phyloP scores from a whole-genome alignment of 148 eudicot genomes.

The Rhododendron mucronatum region DNA sequence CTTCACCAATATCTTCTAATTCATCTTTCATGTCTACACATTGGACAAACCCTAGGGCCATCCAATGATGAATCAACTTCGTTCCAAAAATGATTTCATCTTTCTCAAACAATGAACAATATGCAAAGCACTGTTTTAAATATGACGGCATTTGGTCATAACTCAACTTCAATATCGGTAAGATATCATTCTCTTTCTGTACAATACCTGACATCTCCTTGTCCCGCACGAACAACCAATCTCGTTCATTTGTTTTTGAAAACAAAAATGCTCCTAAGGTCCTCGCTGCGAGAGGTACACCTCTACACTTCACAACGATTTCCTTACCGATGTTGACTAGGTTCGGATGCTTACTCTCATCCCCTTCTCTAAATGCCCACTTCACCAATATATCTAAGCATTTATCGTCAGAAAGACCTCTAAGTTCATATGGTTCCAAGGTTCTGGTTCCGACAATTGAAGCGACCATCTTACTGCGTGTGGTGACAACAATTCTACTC shows the following conservation, averaged over 20 bases:
- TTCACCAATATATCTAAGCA: slow-evolving; percentile 20
- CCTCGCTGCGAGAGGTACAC: too few relatives aligned
- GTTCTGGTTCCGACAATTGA: background rate
- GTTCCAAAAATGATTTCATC: too few relatives aligned
- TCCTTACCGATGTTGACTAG: background rate
- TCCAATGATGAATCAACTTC: too few relatives aligned
- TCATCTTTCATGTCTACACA: too few relatives aligned
- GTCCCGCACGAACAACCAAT: background rate
- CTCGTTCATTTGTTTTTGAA: too few relatives aligned
- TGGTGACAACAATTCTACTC: slow-evolving; percentile 23
- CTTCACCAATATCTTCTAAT: too few relatives aligned
- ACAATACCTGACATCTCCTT: background rate
- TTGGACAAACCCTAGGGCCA: too few relatives aligned
- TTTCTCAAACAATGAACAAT: too few relatives aligned
- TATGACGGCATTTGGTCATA: too few relatives aligned
- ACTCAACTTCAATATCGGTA: background rate
- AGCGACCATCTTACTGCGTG: slow-evolving; percentile 19
- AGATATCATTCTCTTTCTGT: background rate
- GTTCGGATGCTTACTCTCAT: background rate
- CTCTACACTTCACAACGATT: too few relatives aligned
- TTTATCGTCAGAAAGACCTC: background rate
- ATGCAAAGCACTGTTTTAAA: too few relatives aligned
- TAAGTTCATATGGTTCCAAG: background rate
- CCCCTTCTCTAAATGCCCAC: slow-evolving; percentile 20
- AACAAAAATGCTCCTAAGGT: too few relatives aligned